These are phyloP conservation scores for Lavandula angustifolia DNA, from an alignment of 257 asterid genomes.

Conservation along the genomic window DNA sequence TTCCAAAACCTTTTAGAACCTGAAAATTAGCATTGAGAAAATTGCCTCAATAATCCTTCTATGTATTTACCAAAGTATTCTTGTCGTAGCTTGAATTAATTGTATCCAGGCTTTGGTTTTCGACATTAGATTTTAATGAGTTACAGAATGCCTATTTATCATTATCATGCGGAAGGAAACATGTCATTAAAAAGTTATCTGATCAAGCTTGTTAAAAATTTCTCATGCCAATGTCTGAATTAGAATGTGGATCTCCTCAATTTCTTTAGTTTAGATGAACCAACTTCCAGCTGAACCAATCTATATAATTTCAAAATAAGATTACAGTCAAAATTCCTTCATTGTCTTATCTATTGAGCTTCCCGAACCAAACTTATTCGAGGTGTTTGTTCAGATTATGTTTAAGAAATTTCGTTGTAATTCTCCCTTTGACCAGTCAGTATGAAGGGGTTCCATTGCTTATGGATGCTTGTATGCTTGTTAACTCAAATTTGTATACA, in stretches of 20 bases:
- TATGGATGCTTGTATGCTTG: constrained; percentile 5
- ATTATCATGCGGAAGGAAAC: constrained; percentile 3
- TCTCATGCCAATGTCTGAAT: too few species aligned
- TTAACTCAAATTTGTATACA: constrained; percentile 30
- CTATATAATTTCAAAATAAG: neutral
- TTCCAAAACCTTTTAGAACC: neutral
- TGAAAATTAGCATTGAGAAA: constrained; percentile 1
- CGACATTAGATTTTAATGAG: constrained; percentile 1
- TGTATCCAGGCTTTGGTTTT: neutral
- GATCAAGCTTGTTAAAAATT: too few species aligned
- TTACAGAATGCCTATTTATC: constrained; percentile 11
- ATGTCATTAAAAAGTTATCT: too few species aligned
- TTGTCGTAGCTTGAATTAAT: neutral
- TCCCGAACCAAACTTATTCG: constrained; percentile 1
- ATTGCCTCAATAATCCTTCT: constrained; percentile 5
- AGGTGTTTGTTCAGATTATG: constrained; percentile 4
- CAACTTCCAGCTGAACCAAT: too few species aligned
- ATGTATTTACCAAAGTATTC: neutral
- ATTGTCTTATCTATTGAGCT: constrained; percentile 6
- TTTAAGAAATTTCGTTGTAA: neutral
- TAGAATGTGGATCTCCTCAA: too few species aligned
- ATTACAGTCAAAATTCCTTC: neutral
- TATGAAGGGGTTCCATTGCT: constrained; percentile 9
- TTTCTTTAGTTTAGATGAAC: too few species aligned
- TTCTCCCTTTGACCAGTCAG: constrained; percentile 12